Evolutionary conservation across 2,329 filamentous ascomycete genomes (phyloP).

Genomic region (Alternaria angustiovoidea): DNA sequence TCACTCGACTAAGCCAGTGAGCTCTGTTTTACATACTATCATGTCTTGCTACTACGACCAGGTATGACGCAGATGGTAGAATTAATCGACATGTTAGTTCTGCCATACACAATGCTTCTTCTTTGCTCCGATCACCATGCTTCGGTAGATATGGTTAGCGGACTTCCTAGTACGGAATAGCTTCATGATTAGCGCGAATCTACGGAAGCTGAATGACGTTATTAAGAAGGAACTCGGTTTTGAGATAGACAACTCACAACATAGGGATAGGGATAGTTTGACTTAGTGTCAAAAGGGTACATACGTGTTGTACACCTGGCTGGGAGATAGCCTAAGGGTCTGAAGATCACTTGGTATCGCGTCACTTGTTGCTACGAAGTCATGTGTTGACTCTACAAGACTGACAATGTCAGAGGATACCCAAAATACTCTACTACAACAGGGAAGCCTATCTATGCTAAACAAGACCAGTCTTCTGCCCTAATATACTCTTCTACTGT

Average conservation of each 20-base stretch:
- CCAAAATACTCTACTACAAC: too few species aligned
- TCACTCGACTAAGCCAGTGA: too few species aligned
- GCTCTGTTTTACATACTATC: not conserved
- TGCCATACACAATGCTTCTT: not conserved
- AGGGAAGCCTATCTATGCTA: too few species aligned
- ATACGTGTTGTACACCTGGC: not conserved
- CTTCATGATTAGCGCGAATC: too few species aligned
- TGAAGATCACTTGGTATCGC: not conserved
- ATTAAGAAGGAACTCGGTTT: not conserved
- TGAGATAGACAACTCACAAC: not conserved
- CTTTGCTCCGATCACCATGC: not conserved
- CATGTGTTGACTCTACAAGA: too few species aligned
- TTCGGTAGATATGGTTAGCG: not conserved
- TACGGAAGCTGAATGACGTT: not conserved
- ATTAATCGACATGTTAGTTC: not conserved
- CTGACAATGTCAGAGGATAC: too few species aligned
- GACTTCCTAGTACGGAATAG: not conserved
- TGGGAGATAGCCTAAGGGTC: not conserved
- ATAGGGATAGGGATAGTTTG: too few species aligned
- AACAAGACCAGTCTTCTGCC: too few species aligned
- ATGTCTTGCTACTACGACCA: not conserved
- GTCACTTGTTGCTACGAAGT: not conserved
- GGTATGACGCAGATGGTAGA: not conserved
- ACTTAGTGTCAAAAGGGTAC: not conserved
- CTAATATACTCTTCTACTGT: too few species aligned